Evolutionary conservation across 2,329 filamentous ascomycete species (phyloP).

Genomic region (Pseudopithomyces maydicus): DNA sequence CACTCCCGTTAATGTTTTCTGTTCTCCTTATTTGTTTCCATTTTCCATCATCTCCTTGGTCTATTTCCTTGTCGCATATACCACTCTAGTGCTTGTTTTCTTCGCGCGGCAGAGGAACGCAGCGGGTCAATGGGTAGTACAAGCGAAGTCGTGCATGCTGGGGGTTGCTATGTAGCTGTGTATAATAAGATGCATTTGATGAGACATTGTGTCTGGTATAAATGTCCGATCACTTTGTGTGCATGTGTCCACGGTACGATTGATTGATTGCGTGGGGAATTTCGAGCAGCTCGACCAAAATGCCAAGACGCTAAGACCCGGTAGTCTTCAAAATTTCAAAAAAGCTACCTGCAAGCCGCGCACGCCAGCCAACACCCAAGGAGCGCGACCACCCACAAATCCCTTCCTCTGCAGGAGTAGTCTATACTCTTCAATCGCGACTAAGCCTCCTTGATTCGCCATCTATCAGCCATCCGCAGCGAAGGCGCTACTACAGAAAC

Average conservation of each 20-base stretch:
- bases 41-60: slow-evolving; percentile 22
- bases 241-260: too few relatives aligned
- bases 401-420: neutral
- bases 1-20: slow-evolving; percentile 32
- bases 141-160: slow-evolving; percentile 19
- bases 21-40: slow-evolving; percentile 11
- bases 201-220: neutral
- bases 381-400: neutral
- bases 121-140: slow-evolving; percentile 22
- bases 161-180: slow-evolving; percentile 27
- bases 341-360: slow-evolving; percentile 8
- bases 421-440: neutral
- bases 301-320: slow-evolving; percentile 5
- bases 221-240: too few relatives aligned
- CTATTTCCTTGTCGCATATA: slow-evolving; percentile 41
- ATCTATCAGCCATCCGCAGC: neutral
- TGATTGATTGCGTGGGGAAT: neutral
- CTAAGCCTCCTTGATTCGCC: neutral
- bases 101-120: slow-evolving; percentile 23
- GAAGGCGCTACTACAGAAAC: neutral
- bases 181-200: slow-evolving; percentile 9
- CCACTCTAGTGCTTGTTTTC: slow-evolving; percentile 37
- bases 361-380: slow-evolving; percentile 1
- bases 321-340: slow-evolving; percentile 13
- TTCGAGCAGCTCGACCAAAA: neutral